Evolutionary conservation across 1,284 basidiomycete species (phyloP), one percentile per base, ranked within the genome.

Genomic region (Gomphus bonarii): DNA sequence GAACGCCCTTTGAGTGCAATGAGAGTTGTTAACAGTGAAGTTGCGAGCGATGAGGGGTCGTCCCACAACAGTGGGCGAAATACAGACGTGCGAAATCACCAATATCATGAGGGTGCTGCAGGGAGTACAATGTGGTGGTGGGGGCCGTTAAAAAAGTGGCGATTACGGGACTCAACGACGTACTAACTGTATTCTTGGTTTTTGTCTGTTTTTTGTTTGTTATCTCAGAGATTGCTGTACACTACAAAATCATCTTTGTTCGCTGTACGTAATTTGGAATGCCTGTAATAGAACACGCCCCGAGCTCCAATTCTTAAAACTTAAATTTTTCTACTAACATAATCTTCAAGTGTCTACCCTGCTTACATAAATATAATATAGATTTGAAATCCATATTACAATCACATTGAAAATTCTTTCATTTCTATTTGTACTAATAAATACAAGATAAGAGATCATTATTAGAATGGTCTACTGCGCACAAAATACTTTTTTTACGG

Each of bases 121-220:
- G 71, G 65, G 46, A 69, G 71, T 53, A 77, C 79, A 35, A 63
- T 84, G 60, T 88, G 82, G 83, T 87, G 85, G 81, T 88, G 85
- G 84, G 85, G 85, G 0, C 87, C 88, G 2, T 67, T 90, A 31
- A 73, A 77, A 46, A 73, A 76, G 42, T 90, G 88, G 87, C 73
- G 87, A 53, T 67, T 89, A 63, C 79, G 83, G 63, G 88, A 90
- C 64, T 80, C 82, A 60, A 89, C 87, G 20, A 74, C 75, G 53
- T 90, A 90, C 68, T 79, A 67, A 69, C 11, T 47, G 47, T 47
- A 46, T 52, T 55, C 20, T 52, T 46, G 33, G 31, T 28, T 46
- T 25, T 58, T 11, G 18, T 30, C 38, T n/a, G 36, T 18, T 16
- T 10, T 22, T 9, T 54, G 42, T 54, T 8, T 11, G n/a, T 43